Evolutionary conservation across 345 rosid species (phyloP).

Genomic region (Brassica cretica): DNA sequence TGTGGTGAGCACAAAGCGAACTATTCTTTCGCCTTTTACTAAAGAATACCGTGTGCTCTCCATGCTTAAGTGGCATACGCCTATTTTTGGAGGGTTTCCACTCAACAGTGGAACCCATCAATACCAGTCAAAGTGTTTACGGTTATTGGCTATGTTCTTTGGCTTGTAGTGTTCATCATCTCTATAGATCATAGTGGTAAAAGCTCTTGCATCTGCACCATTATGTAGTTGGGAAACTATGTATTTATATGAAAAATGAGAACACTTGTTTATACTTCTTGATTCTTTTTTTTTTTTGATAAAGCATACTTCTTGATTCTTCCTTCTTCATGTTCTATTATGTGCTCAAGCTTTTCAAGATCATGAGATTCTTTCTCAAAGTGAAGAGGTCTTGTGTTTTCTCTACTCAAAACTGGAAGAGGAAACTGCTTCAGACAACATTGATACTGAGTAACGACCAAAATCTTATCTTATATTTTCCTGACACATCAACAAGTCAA

Average conservation of each 20-base stretch:
- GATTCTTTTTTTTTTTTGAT: too few species aligned
- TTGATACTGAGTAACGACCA: background rate
- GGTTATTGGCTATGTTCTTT: too few species aligned
- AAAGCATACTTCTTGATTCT: background rate
- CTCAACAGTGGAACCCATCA: background rate
- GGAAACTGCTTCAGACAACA: background rate
- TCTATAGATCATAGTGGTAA: too few species aligned
- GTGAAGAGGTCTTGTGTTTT: background rate
- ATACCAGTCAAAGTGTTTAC: background rate
- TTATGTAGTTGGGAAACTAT: slow-evolving; percentile 49
- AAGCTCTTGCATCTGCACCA: slow-evolving; percentile 52
- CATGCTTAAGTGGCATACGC: slow-evolving; percentile 35
- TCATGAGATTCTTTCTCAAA: background rate
- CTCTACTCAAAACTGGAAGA: background rate
- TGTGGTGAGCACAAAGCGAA: slow-evolving; percentile 39
- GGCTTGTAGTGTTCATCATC: too few species aligned
- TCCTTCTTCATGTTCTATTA: background rate
- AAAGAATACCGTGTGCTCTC: slow-evolving; percentile 43
- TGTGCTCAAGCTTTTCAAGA: background rate
- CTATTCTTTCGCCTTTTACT: slow-evolving; percentile 45
- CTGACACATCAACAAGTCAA: background rate
- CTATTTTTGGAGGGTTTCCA: slow-evolving; percentile 41
- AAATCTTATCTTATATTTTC: background rate
- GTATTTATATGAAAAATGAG: too few species aligned
- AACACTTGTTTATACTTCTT: too few species aligned